These are phyloP conservation scores for Phenoliferia sp. DNA, from an alignment of 1,284 basidiomycete genomes.

Conservation along the genomic window DNA sequence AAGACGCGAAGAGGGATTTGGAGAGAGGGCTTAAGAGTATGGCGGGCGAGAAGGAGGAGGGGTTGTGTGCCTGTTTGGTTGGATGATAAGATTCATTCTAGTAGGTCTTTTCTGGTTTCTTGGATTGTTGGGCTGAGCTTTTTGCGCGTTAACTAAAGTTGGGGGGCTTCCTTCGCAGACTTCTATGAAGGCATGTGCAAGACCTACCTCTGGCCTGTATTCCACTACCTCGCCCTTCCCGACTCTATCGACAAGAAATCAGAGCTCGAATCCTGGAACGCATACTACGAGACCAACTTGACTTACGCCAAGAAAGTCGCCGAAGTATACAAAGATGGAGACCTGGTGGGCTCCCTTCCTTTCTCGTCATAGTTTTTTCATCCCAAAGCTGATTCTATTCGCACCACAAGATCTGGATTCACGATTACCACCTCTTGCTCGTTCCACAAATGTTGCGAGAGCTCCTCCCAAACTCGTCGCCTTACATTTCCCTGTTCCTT, in stretches of 20 bases:
- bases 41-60: conserved; percentile 19
- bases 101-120: conserved; percentile 1
- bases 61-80: conserved; percentile 33
- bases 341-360: conserved; percentile 50
- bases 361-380: conserved; percentile 59
- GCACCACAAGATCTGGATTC: conserved; percentile 43
- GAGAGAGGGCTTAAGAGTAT: conserved; percentile 27
- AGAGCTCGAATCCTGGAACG: conserved; percentile 75
- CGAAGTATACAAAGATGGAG: conserved; percentile 73
- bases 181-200: conserved; percentile 81
- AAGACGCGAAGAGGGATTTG: conserved; percentile 26
- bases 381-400: conserved; percentile 58
- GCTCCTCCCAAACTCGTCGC: conserved; percentile 64
- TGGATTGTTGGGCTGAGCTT: too few relatives aligned
- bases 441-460: conserved; percentile 80
- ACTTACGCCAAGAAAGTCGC: conserved; percentile 77
- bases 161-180: conserved; percentile 2
- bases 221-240: conserved; percentile 82
- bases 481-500: conserved; percentile 78
- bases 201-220: conserved; percentile 78
- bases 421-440: conserved; percentile 77
- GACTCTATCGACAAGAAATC: conserved; percentile 56
- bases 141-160: too few relatives aligned
- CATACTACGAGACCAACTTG: conserved; percentile 78
- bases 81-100: conserved; percentile 28